Conservation (phyloP, 2,329 filamentous ascomycete genomes). For the Clathrospora elynae region DNA sequence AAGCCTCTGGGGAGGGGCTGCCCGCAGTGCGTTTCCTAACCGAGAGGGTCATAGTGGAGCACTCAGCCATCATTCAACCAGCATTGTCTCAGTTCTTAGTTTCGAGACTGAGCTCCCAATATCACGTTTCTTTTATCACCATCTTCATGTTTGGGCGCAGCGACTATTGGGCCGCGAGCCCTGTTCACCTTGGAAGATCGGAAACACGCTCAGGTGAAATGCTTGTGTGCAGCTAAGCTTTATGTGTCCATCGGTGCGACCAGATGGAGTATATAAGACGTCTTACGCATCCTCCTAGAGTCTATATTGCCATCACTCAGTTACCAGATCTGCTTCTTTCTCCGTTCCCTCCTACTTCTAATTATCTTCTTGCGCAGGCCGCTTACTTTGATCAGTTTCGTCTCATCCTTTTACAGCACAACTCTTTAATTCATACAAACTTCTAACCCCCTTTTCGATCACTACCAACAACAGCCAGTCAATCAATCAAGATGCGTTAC, state of each 20-base stretch:
- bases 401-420: slow-evolving; percentile 2
- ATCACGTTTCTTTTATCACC: slow-evolving; percentile 24
- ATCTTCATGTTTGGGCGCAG: slow-evolving; percentile 22
- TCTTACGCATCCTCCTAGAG: slow-evolving; percentile 13
- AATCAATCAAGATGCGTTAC: slow-evolving; percentile 55
- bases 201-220: slow-evolving; percentile 20
- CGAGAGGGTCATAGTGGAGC: slow-evolving; percentile 11
- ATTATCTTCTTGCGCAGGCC: slow-evolving; percentile 45
- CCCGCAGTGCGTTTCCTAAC: slow-evolving; percentile 23
- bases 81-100: slow-evolving; percentile 31
- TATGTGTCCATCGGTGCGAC: slow-evolving; percentile 3
- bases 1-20: slow-evolving; percentile 28
- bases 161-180: slow-evolving; percentile 11
- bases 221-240: slow-evolving; percentile 44
- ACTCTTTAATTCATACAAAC: slow-evolving; percentile 11
- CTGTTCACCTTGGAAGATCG: slow-evolving; percentile 9
- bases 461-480: too few species aligned
- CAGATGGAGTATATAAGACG: slow-evolving; percentile 36
- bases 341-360: slow-evolving; percentile 33
- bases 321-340: slow-evolving; percentile 35
- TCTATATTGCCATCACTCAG: slow-evolving; percentile 33
- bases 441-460: slow-evolving; percentile 7
- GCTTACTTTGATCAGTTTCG: slow-evolving; percentile 37
- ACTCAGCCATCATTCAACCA: slow-evolving; percentile 32
- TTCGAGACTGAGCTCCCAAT: slow-evolving; percentile 24